A percentile compares a stretch with the other conserved stretches of the same genome.
phyloP scores from a whole-genome alignment of 169 alveolate species.

The Babesia caballi region DNA sequence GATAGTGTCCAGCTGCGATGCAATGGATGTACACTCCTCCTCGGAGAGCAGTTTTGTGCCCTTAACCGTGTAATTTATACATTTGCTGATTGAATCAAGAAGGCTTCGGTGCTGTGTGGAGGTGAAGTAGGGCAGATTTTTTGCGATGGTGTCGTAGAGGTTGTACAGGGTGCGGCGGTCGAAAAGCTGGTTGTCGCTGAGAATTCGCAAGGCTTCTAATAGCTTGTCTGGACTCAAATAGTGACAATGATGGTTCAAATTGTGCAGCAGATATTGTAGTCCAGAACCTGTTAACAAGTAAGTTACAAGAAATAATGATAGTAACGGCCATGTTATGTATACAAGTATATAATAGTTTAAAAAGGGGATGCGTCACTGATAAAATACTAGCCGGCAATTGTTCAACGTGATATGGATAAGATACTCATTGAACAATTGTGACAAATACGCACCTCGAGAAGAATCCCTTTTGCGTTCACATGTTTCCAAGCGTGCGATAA shows the following conservation, averaged over 20 bases:
- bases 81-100: background rate
- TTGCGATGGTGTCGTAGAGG: slow-evolving; percentile 11
- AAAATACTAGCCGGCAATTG: background rate
- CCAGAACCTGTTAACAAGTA: slow-evolving; percentile 6
- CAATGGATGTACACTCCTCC: background rate
- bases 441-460: slow-evolving; percentile 1
- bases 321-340: background rate
- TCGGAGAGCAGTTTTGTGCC: background rate
- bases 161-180: slow-evolving; percentile 23
- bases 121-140: slow-evolving; percentile 25
- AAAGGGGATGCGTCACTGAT: background rate
- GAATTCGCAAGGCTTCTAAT: slow-evolving; percentile 11
- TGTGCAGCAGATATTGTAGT: slow-evolving; percentile 2
- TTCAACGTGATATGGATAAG: too few species aligned
- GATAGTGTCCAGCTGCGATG: background rate
- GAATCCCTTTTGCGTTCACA: slow-evolving; percentile 17
- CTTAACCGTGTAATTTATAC: slow-evolving; percentile 17
- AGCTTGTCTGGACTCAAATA: slow-evolving; percentile 27
- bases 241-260: slow-evolving; percentile 8
- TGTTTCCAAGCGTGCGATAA: slow-evolving; percentile 20
- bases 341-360: background rate
- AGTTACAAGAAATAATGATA: background rate
- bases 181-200: slow-evolving; percentile 38
- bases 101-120: slow-evolving; percentile 12
- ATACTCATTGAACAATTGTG: too few species aligned